Evolutionary conservation across 1,284 basidiomycete genomes (phyloP), one percentile per base, ranked within the genome.

Genomic region (Austroboletus novae-zelandiae): DNA sequence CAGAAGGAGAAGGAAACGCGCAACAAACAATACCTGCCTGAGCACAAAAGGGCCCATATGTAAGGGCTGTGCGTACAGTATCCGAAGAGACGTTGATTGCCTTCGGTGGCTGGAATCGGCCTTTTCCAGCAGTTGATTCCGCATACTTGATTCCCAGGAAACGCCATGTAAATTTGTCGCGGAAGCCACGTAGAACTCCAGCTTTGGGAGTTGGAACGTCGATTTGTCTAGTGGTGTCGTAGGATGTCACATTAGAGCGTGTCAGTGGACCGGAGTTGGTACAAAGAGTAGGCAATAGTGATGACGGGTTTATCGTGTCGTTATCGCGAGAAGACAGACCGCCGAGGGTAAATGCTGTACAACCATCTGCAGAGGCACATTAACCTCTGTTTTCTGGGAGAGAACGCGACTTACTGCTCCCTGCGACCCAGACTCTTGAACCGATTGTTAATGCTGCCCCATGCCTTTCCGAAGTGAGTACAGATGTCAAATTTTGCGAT

Each of bases 261-360:
- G 55, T 58, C 37, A 62, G 23, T 1, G 52, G 55, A 17, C 52
- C 55, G 9, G 61, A 55, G 20, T 62, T 61, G 10, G 52, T 56
- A 37, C 55, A 58, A 6, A 60, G 58, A 9, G 43, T 44, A 2
- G 50, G 50, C 9, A 58, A 47, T 14, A 18, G 27, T 13, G 27
- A 30, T 8, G 39, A 40, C 15, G 36, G 40, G 32, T 45, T 31
- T 2, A 13, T 31, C 17, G 36, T 37, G 10, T 42, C 23, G 9
- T 47, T 15, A 27, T 15, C 20, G 20, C 20, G 20, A 23, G 20
- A 40, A 5, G 23, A 34, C 39, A 17, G n/a, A 18, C 9, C n/a
- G 8, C 44, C 47, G 14, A 58, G 17, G 36, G 35, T 39, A 29
- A 60, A 60, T 14, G 40, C 11, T 15, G 37, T 5, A 14, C 58